A percentile compares a stretch with the other conserved stretches of the same genome.
These are phyloP conservation scores for Hansenula sp. DNA, from an alignment of 1,139 yeast genomes.

Conservation along the genomic window DNA sequence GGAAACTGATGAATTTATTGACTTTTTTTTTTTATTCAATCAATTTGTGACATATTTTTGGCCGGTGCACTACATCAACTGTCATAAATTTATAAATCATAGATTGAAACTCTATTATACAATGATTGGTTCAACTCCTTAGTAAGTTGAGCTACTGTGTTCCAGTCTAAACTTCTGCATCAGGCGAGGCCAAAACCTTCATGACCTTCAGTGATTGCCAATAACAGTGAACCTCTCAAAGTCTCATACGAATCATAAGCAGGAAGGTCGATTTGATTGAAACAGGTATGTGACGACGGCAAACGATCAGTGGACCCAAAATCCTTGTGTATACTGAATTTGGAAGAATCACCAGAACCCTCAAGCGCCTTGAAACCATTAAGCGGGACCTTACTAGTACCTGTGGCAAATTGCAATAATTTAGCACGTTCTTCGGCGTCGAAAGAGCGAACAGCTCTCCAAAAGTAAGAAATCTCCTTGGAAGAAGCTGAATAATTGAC, in stretches of 20 bases:
- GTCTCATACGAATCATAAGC: conserved; percentile 88
- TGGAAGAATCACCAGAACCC: conserved; percentile 84
- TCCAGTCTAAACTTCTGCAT: neutral
- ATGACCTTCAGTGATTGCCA: conserved; percentile 92
- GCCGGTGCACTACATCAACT: neutral
- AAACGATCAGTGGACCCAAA: conserved; percentile 82
- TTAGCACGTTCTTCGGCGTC: conserved; percentile 94
- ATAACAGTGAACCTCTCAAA: conserved; percentile 70
- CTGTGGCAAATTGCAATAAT: conserved; percentile 91
- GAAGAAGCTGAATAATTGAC: conserved; percentile 82
- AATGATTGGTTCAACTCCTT: too few species aligned
- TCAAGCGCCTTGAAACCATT: conserved; percentile 89
- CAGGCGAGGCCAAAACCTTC: conserved; percentile 78
- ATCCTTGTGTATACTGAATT: conserved; percentile 87
- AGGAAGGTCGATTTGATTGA: conserved; percentile 92
- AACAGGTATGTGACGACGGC: conserved; percentile 96
- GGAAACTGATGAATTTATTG: too few species aligned
- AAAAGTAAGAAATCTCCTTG: conserved; percentile 92
- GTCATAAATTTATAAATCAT: neutral
- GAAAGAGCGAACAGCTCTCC: conserved; percentile 96
- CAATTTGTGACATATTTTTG: neutral
- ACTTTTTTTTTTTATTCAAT: too few species aligned
- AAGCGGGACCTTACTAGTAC: conserved; percentile 94
- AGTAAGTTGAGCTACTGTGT: neutral
- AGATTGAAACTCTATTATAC: too few species aligned